phyloP scores from a whole-genome alignment of 2,329 filamentous ascomycete species.

The Pseudocercospora macadamiae region DNA sequence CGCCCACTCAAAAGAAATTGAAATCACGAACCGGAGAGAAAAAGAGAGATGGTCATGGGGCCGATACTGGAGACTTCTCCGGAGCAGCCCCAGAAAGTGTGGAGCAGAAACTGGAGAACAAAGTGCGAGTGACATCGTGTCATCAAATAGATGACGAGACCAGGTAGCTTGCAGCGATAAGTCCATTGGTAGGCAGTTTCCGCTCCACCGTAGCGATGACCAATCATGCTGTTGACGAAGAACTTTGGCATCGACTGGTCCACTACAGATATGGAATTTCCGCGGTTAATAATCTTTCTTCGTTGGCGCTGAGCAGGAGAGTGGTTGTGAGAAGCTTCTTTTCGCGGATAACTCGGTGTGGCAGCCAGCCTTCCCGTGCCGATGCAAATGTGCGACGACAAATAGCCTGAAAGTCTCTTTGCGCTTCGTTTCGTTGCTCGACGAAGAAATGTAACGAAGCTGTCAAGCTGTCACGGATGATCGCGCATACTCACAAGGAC shows the following conservation, averaged over 20 bases:
- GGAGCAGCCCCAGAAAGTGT: background rate
- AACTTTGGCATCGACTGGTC: too few relatives aligned
- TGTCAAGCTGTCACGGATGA: background rate
- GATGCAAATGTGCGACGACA: background rate
- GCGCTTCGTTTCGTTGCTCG: background rate
- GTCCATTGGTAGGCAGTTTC: background rate
- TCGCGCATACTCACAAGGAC: background rate
- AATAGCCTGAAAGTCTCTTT: background rate
- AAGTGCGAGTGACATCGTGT: background rate
- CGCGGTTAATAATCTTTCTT: too few relatives aligned
- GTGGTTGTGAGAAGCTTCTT: background rate
- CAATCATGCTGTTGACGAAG: background rate
- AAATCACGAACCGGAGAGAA: too few relatives aligned
- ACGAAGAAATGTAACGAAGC: background rate
- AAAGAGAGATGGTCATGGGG: background rate
- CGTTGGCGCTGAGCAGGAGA: too few relatives aligned
- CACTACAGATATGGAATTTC: background rate
- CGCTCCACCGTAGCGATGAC: background rate
- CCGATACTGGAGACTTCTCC: background rate
- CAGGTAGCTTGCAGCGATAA: background rate
- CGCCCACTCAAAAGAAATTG: too few relatives aligned
- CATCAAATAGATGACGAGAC: background rate
- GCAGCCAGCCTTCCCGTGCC: background rate
- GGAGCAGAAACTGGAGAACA: background rate
- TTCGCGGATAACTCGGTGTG: too few relatives aligned